phyloP scores from a whole-genome alignment of 2,329 filamentous ascomycete species.

The Fusarium sp. region DNA sequence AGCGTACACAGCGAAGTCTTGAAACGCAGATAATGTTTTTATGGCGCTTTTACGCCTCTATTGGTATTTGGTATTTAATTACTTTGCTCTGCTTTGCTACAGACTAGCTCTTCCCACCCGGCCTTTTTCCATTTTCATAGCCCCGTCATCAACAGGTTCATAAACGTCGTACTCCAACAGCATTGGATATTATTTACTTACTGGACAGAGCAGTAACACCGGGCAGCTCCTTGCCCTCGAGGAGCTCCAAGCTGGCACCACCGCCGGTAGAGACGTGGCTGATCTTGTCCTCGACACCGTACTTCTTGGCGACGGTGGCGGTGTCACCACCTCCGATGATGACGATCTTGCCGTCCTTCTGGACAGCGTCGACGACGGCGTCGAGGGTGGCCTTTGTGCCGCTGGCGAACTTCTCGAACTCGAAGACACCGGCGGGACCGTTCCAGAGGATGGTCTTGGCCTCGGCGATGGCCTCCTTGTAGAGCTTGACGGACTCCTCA shows the following conservation, averaged over 20 bases:
- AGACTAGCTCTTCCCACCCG: constrained; percentile 52
- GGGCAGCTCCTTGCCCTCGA: constrained; percentile 97
- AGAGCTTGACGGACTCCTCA: constrained; percentile 86
- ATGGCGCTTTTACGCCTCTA: constrained; percentile 29
- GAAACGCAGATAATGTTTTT: background rate
- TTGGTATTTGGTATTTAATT: constrained; percentile 43
- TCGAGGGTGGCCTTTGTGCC: constrained; percentile 95
- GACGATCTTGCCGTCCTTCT: constrained; percentile 86
- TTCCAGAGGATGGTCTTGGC: constrained; percentile 99
- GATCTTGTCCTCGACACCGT: constrained; percentile 93
- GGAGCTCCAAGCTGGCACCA: constrained; percentile 92
- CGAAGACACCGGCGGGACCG: constrained; percentile 95
- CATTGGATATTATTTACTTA: constrained; percentile 62
- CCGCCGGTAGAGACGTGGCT: constrained; percentile 98
- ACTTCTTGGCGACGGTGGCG: constrained; percentile 97
- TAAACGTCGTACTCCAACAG: constrained; percentile 37
- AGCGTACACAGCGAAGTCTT: background rate
- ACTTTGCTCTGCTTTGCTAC: constrained; percentile 46
- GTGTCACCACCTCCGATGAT: constrained; percentile 99
- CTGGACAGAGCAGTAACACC: constrained; percentile 92
- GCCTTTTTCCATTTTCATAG: constrained; percentile 50
- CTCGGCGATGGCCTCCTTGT: constrained; percentile 86
- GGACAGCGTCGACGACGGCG: constrained; percentile 83
- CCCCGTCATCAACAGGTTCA: constrained; percentile 48
- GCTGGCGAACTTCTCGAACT: constrained; percentile 92